Evolutionary conservation across 768 basidiomycete species (phyloP).

Genomic region (Russula sp.): DNA sequence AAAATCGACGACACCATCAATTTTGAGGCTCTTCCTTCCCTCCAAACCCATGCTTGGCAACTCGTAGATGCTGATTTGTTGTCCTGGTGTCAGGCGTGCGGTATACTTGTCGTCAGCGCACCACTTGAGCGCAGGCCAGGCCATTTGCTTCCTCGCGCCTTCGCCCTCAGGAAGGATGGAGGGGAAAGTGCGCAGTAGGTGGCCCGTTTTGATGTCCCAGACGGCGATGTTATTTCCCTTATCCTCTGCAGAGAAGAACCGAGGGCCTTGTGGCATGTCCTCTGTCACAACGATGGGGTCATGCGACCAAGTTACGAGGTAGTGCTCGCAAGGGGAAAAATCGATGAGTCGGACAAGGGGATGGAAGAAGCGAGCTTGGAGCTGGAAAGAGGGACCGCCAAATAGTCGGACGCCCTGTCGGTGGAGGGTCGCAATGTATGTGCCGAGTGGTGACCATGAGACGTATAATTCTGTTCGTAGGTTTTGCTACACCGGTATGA

Average conservation of each 20-base stretch:
- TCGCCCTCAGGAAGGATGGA: conserved; percentile 56
- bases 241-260: conserved; percentile 87
- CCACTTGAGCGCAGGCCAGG: conserved; percentile 97
- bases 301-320: conserved; percentile 95
- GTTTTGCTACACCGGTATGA: conserved; percentile 41
- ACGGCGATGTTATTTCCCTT: conserved; percentile 95
- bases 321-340: conserved; percentile 95
- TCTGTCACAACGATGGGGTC: conserved; percentile 85
- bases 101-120: conserved; percentile 94
- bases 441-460: conserved; percentile 94
- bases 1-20: conserved; percentile 95
- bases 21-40: conserved; percentile 94
- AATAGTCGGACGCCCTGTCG: conserved; percentile 93
- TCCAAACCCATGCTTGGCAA: conserved; percentile 90
- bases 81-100: conserved; percentile 79
- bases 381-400: conserved; percentile 89
- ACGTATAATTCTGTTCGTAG: conserved; percentile 93
- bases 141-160: conserved; percentile 70
- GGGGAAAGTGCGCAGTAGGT: conserved; percentile 87
- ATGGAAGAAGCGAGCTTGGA: conserved; percentile 87
- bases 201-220: conserved; percentile 96
- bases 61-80: conserved; percentile 95
- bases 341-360: conserved; percentile 93
- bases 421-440: conserved; percentile 90
- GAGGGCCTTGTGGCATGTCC: conserved; percentile 70